Evolutionary conservation across 83 land plant species (phyloP).

Genomic region (Picea abies): DNA sequence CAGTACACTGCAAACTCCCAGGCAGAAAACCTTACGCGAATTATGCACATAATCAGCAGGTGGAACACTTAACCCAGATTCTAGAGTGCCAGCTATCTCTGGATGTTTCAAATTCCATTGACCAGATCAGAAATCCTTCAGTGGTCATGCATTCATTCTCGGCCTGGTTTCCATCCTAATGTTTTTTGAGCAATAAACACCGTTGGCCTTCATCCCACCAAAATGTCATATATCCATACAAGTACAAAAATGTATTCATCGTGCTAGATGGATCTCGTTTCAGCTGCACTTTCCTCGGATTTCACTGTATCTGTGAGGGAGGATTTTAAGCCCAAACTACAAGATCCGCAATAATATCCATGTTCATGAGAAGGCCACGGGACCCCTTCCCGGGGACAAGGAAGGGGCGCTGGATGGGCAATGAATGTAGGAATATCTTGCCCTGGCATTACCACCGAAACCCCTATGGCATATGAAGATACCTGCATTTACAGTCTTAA

Average conservation of each 20-base stretch:
- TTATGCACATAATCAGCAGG: too few relatives aligned
- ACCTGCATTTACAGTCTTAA: conserved; percentile 10
- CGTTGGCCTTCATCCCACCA: not conserved
- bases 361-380: conserved; percentile 57
- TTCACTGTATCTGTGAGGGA: not conserved
- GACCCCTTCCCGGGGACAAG: conserved; percentile 57
- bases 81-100: too few relatives aligned
- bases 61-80: too few relatives aligned
- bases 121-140: too few relatives aligned
- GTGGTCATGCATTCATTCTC: not conserved
- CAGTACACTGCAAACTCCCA: too few relatives aligned
- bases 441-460: conserved; percentile 83
- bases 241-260: not conserved
- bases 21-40: too few relatives aligned
- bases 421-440: conserved; percentile 60
- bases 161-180: not conserved
- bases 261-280: conserved; percentile 2
- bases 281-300: not conserved
- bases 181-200: not conserved
- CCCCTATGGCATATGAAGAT: conserved; percentile 29
- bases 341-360: not conserved
- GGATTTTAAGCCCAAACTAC: conserved; percentile 10
- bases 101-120: too few relatives aligned
- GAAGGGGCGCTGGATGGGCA: conserved; percentile 76
- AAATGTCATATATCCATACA: not conserved